A percentile compares a stretch with the other conserved stretches of the same genome.
Evolutionary conservation across 352 stramenopile genomes (phyloP).

Genomic region (Globisporangium splendens): DNA sequence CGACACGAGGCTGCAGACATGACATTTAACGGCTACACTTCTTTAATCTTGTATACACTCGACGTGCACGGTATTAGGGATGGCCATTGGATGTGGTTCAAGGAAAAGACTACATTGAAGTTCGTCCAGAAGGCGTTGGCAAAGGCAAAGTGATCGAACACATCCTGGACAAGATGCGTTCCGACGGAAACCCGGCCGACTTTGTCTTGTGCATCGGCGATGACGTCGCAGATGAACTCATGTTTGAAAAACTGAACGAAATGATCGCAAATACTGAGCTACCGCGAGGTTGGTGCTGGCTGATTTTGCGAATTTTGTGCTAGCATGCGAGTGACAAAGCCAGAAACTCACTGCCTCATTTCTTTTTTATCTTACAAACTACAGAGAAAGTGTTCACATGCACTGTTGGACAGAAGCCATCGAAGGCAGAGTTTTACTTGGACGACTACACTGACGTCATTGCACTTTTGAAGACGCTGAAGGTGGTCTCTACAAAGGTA

Average conservation of each 20-base stretch:
- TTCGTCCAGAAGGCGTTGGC: conserved; percentile 95
- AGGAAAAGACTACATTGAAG: conserved; percentile 97
- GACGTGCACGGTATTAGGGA: no score
- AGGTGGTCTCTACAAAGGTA: conserved; percentile 76
- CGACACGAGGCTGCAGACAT: no score
- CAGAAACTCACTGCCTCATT: no score
- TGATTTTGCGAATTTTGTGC: no score
- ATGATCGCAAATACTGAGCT: conserved; percentile 37
- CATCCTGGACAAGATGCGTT: conserved; percentile 82
- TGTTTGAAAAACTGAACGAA: conserved; percentile 86
- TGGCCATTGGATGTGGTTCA: conserved; percentile 80
- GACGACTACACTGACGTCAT: conserved; percentile 95
- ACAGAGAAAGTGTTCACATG: conserved; percentile 91
- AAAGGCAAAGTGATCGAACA: conserved; percentile 95
- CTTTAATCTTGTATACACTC: no score
- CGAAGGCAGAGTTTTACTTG: conserved; percentile 94
- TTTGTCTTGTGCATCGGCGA: conserved; percentile 98
- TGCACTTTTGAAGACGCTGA: conserved; percentile 84
- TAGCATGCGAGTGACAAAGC: no score
- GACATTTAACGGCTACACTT: no score
- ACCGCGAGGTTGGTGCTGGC: conserved; percentile 30
- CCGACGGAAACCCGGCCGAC: conserved; percentile 80
- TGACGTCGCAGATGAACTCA: conserved; percentile 98
- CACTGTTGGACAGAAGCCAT: conserved; percentile 98
- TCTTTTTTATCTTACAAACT: background rate